Conservation (phyloP, 768 basidiomycete species). For the Candolleomyces aberdarensis region DNA sequence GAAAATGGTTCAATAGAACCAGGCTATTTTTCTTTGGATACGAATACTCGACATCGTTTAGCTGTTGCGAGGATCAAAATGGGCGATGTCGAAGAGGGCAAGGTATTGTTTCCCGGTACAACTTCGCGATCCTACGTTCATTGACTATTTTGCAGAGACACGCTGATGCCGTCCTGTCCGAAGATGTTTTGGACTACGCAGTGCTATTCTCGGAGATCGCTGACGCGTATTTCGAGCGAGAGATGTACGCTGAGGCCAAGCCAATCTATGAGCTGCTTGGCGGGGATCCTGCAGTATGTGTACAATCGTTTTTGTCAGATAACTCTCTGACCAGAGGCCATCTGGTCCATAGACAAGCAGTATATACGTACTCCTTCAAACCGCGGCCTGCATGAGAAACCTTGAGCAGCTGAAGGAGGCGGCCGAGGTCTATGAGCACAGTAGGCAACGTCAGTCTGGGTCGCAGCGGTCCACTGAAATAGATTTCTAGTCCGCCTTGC, state of each 20-base stretch:
- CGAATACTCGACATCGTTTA: constrained; percentile 79
- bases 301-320: background rate
- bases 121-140: background rate
- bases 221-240: constrained; percentile 76
- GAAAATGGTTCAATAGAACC: constrained; percentile 48
- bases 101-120: constrained; percentile 43
- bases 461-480: background rate
- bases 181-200: constrained; percentile 76
- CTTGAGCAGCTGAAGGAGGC: constrained; percentile 74
- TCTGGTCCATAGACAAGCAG: constrained; percentile 58
- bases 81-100: constrained; percentile 78
- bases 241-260: constrained; percentile 74
- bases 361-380: constrained; percentile 67
- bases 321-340: background rate
- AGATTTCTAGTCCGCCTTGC: constrained; percentile 57
- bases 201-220: constrained; percentile 81
- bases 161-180: constrained; percentile 62
- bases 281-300: constrained; percentile 64
- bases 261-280: constrained; percentile 80
- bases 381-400: constrained; percentile 79
- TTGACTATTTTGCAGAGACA: constrained; percentile 54
- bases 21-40: constrained; percentile 63
- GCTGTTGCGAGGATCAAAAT: constrained; percentile 80
- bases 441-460: constrained; percentile 37
- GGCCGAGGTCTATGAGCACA: constrained; percentile 78